Conservation (phyloP, 2,329 filamentous ascomycete genomes). For the Trichoderma brevicompactum region DNA sequence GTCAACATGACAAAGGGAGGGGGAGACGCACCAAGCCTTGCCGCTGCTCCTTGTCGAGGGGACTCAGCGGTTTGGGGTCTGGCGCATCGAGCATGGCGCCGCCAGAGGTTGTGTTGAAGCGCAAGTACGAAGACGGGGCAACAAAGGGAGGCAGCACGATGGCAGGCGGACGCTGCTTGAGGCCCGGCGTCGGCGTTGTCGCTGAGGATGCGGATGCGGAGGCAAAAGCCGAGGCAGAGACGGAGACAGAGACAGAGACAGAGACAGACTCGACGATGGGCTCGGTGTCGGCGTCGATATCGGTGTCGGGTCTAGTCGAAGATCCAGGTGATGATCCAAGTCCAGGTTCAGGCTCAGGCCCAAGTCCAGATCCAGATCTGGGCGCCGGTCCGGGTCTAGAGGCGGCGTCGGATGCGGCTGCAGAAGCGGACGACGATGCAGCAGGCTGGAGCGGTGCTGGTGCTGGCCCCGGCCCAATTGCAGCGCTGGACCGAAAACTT, state of each 20-base stretch:
- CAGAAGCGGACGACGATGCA: not conserved
- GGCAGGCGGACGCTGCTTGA: constrained; percentile 18
- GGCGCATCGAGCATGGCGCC: constrained; percentile 42
- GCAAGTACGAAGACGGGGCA: constrained; percentile 64
- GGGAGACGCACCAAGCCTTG: constrained; percentile 70
- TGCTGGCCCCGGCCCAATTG: not conserved
- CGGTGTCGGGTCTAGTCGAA: not conserved
- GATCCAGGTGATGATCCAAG: constrained; percentile 8
- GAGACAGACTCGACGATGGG: not conserved
- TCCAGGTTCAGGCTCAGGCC: constrained; percentile 2
- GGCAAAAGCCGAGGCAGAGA: not conserved
- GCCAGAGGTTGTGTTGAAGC: constrained; percentile 41
- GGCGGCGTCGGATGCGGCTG: constrained; percentile 2
- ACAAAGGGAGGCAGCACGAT: constrained; percentile 57
- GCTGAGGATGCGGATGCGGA: not conserved
- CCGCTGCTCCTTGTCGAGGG: constrained; percentile 75
- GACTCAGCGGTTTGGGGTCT: constrained; percentile 48
- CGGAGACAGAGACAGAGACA: not conserved
- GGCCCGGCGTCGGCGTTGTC: constrained; percentile 29
- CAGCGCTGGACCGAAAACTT: not conserved
- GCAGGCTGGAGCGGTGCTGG: not conserved
- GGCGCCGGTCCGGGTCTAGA: not conserved
- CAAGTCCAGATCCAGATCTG: not conserved
- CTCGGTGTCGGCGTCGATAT: no score
- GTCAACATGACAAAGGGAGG: not conserved